Evolutionary conservation across 192 early-diverging fungal species (phyloP), one percentile per base, ranked within the genome.

Genomic region (Umbelopsis vinacea): DNA sequence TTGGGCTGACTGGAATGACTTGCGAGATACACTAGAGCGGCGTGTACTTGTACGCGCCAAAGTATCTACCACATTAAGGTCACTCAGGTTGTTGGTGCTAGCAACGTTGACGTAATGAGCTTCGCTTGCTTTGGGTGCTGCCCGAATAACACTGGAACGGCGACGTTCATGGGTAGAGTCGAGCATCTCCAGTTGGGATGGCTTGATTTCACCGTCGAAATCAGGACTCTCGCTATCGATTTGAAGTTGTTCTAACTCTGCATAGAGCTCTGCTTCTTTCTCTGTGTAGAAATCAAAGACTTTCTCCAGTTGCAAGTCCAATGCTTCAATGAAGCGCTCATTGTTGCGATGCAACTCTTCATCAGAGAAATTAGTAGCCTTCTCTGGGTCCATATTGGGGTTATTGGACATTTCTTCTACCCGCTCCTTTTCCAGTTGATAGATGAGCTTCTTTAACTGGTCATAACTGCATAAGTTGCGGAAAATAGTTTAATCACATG

Each of bases 251-350:
- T 91, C 79, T 4, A 91, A 80, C 47, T 84, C 71, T 45, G 67
- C 53, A 66, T 88, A 80, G 4, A 92, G 77, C 75, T 91, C 89
- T 1, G 77, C 71, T 71, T 94, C 92, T 70, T 92, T 92, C 66
- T 83, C 76, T 3, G 76, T 70, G 74, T 95, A 95, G 68, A 94
- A 94, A 38, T 74, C 74, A 69, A 82, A 82, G 43, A 95, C 89
- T 72, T 91, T 91, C 33, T 81, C 81, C 53, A 95, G 84, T 69
- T 95, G 91, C 35, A 81, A 76, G 68, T 95, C 91, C 4, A 95
- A 85, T 10, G 87, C 82, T 6, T 80, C 77, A n/a, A 81, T 70
- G 67, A 95, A 95, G 47, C 21, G 50, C 60, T 79, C 69, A 35
- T 57, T 47, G 40, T 57, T 38, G 7, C 23, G 23, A 23, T 45